Evolutionary conservation across 2,329 filamentous ascomycete species (phyloP), one percentile per base, ranked within the genome.

Genomic region (Blastomyces parvus): DNA sequence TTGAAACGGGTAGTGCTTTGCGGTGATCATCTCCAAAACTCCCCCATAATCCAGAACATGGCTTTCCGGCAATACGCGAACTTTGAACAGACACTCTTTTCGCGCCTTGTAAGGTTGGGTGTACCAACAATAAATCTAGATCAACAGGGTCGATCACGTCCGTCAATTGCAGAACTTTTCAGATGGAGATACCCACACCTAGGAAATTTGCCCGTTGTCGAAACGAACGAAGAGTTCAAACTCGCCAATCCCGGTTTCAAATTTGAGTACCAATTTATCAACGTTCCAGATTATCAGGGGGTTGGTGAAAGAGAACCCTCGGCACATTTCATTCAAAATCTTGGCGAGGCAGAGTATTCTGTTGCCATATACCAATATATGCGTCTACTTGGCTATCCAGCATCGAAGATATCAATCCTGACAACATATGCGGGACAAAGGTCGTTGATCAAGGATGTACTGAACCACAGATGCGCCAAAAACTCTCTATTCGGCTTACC

Each of bases 321-420:
- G 30, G 90, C 93, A 27, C 93, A 97, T 76, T 99, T 96, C 74
- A 88, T 97, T 62, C 93, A 97, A 74, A 99, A 99, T 71, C 78
- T 97, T 55, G 94, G 94, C 57, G 94, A 99, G 77, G 94, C 94
- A 2, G 95, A 99, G 77, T 99, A 97, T 73, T 89, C 91, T 1
- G 94, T 97, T 33, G 94, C 94, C 2, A 83, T 99, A 38, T 99
- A 87, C 77, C 91, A 96, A 78, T 99, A 97, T 74, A 97, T 99
- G 94, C 88, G 94, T 25, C 81, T 99, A 25, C 85, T 99, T 4
- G 94, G 93, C 22, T 99, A 99, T 69, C 90, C 94, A 5, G 89
- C 90, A 3, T 78, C 79, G 48, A 84, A 88, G 72, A 97, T 99
- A 70, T 90, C 86, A 59, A 96, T 99, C 65, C 81, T 99, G 62